These are phyloP conservation scores for Xylaria sp. DNA, from an alignment of 2,329 filamentous ascomycete species.

Conservation along the genomic window DNA sequence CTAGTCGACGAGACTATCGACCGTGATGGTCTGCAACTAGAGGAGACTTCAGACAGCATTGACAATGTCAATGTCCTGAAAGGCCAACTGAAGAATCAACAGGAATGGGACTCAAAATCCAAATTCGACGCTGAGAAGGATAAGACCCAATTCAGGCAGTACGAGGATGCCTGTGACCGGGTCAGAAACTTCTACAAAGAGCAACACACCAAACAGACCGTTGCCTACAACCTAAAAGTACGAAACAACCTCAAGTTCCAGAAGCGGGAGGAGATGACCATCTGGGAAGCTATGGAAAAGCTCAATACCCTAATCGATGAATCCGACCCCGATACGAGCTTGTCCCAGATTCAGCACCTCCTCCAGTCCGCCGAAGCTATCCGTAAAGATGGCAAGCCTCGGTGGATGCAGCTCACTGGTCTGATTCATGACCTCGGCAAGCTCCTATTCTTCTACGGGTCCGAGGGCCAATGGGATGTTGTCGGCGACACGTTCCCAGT, in stretches of 20 bases:
- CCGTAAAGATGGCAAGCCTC: constrained; percentile 81
- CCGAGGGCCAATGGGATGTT: constrained; percentile 92
- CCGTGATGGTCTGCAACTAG: constrained; percentile 53
- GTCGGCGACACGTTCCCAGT: constrained; percentile 88
- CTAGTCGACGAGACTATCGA: constrained; percentile 43
- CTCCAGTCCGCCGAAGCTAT: constrained; percentile 91
- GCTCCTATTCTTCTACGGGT: constrained; percentile 81
- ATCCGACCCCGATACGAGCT: constrained; percentile 86
- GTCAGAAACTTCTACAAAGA: constrained; percentile 88
- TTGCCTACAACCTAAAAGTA: constrained; percentile 84
- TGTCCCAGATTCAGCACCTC: constrained; percentile 90
- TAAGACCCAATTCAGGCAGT: constrained; percentile 83
- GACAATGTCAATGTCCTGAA: constrained; percentile 67
- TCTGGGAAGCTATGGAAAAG: constrained; percentile 94
- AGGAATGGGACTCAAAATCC: constrained; percentile 59
- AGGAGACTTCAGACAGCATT: constrained; percentile 58
- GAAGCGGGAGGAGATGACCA: constrained; percentile 74
- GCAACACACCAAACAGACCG: constrained; percentile 76
- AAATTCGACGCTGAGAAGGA: constrained; percentile 80
- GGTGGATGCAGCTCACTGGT: constrained; percentile 83
- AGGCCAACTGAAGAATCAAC: constrained; percentile 53
- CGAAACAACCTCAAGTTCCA: constrained; percentile 76
- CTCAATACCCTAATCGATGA: constrained; percentile 92
- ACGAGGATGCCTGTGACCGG: constrained; percentile 82
- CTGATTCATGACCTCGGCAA: constrained; percentile 85